Conservation (phyloP, 2,329 filamentous ascomycete species). For the Hymenoscyphus repandus region DNA sequence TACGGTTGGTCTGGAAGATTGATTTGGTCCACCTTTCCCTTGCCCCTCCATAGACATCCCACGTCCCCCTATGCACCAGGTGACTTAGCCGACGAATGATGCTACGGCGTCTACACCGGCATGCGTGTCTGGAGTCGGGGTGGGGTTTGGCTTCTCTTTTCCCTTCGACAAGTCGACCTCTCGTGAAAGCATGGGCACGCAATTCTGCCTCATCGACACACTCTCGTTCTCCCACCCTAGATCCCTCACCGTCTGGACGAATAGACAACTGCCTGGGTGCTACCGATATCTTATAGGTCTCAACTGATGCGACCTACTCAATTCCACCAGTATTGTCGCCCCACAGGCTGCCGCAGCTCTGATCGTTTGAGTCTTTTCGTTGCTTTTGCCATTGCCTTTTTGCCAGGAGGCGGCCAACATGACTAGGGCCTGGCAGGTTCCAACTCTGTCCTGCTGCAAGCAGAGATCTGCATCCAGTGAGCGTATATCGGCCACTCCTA, state of each 20-base stretch:
- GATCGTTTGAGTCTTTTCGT: slow-evolving; percentile 4
- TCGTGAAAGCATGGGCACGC: slow-evolving; percentile 5
- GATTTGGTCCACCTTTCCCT: slow-evolving; percentile 11
- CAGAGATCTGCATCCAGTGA: slow-evolving; percentile 1
- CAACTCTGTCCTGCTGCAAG: neutral
- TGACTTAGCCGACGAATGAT: slow-evolving; percentile 27
- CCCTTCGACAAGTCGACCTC: neutral
- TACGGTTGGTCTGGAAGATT: neutral
- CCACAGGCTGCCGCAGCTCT: slow-evolving; percentile 19
- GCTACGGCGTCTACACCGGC: slow-evolving; percentile 21
- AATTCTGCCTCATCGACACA: slow-evolving; percentile 21
- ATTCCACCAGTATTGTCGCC: slow-evolving; percentile 11
- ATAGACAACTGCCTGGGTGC: slow-evolving; percentile 14
- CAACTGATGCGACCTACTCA: slow-evolving; percentile 13
- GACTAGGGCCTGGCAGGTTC: neutral
- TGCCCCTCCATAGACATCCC: neutral
- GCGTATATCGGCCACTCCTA: slow-evolving; percentile 21
- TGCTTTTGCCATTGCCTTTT: neutral
- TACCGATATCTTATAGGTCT: slow-evolving; percentile 24
- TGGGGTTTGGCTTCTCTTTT: neutral
- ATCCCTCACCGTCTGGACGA: slow-evolving; percentile 20
- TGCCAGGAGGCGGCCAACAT: slow-evolving; percentile 7
- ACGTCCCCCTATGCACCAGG: neutral
- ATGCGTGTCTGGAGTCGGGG: neutral
- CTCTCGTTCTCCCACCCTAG: neutral